Percentiles rank a stretch among this genome's conserved stretches.
Conservation (phyloP, 2,329 filamentous ascomycete species). For the Plenodomus lindquistii region DNA sequence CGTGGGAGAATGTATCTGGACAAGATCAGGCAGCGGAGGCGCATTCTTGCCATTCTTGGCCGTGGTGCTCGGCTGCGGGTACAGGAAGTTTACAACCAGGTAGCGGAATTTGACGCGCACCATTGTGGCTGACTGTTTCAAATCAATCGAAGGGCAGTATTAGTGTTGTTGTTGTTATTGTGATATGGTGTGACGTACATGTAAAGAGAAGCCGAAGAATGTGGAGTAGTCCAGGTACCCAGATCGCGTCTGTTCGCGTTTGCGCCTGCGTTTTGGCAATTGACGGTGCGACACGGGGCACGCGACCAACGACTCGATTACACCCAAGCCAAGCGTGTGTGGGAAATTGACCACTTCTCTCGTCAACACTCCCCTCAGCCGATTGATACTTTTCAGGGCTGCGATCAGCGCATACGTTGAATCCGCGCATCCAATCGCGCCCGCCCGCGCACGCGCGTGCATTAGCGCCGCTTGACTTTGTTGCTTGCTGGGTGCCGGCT, state of each 20-base stretch:
- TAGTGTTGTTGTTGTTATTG: not conserved
- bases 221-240: not conserved
- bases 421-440: constrained; percentile 2
- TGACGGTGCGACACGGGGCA: too few relatives aligned
- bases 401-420: too few relatives aligned
- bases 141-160: not conserved
- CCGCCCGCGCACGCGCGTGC: constrained; percentile 10
- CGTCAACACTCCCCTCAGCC: too few relatives aligned
- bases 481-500: constrained; percentile 12
- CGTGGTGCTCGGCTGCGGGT: constrained; percentile 62
- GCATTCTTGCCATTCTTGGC: constrained; percentile 25
- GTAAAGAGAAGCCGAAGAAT: not conserved
- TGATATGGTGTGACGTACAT: not conserved
- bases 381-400: too few relatives aligned
- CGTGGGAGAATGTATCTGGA: constrained; percentile 80
- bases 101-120: constrained; percentile 97
- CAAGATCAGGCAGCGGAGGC: constrained; percentile 56
- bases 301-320: too few relatives aligned
- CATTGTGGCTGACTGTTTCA: constrained; percentile 58
- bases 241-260: not conserved
- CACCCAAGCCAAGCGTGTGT: too few relatives aligned
- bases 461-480: constrained; percentile 6
- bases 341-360: too few relatives aligned
- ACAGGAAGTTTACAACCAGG: constrained; percentile 90
- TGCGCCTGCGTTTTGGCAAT: not conserved